A percentile compares a stretch with the other conserved stretches of the same genome.
phyloP scores from a whole-genome alignment of 805 yeast genomes.

The Candida silvicultrix region DNA sequence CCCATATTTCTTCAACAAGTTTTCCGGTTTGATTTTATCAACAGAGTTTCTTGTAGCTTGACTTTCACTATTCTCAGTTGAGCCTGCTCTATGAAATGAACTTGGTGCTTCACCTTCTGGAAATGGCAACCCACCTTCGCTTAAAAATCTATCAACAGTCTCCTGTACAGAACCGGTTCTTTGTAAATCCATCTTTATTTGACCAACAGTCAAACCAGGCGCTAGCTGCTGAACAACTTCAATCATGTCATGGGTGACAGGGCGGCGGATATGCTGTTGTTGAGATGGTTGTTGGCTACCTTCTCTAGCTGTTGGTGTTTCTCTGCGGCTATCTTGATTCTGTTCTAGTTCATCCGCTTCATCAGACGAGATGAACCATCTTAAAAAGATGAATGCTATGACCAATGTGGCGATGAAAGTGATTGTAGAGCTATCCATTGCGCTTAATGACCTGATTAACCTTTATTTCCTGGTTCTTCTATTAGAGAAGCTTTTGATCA shows the following conservation, averaged over 20 bases:
- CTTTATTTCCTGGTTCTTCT: too few species aligned
- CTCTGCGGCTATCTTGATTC: neutral
- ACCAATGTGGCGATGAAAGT: conserved; percentile 42
- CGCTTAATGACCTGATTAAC: neutral
- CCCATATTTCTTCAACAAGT: conserved; percentile 36
- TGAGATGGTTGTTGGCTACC: conserved; percentile 2
- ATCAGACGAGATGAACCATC: conserved; percentile 62
- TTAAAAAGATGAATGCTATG: conserved; percentile 50
- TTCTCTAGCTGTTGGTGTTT: neutral
- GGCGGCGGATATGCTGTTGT: conserved; percentile 29
- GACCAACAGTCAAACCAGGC: conserved; percentile 62
- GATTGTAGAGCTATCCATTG: conserved; percentile 50
- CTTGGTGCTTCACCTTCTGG: conserved; percentile 35
- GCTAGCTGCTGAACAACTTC: conserved; percentile 81
- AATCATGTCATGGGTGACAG: conserved; percentile 66
- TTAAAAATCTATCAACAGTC: conserved; percentile 69
- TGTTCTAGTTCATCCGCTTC: conserved; percentile 15
- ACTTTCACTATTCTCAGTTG: conserved; percentile 9
- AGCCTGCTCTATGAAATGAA: neutral
- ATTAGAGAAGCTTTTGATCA: too few species aligned
- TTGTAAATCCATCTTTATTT: conserved; percentile 68
- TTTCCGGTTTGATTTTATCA: conserved; percentile 21
- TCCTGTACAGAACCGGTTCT: conserved; percentile 74
- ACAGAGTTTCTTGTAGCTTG: conserved; percentile 14
- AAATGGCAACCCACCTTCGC: conserved; percentile 51